Evolutionary conservation across 179 eudicot genomes (phyloP).

Genomic region (Corrigiola litoralis): DNA sequence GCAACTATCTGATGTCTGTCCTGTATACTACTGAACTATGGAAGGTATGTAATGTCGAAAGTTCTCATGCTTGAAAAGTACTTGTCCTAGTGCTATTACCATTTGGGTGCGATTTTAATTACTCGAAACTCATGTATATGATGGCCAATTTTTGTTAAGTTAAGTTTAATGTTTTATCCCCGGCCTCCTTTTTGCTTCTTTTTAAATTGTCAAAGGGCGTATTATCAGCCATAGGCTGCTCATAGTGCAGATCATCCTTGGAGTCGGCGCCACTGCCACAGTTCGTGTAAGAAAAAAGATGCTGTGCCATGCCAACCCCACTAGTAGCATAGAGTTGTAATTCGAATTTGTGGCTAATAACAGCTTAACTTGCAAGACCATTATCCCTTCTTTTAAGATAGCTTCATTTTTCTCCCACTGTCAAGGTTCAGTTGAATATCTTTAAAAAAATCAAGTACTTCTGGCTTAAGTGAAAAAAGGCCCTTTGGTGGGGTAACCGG

Average conservation of each 20-base stretch:
- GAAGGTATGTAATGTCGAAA: too few relatives aligned
- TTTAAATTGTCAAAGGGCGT: not conserved
- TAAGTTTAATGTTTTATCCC: too few relatives aligned
- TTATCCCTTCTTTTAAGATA: not conserved
- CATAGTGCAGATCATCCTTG: slow-evolving; percentile 17
- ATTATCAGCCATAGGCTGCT: not conserved
- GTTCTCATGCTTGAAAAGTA: too few relatives aligned
- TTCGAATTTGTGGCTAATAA: slow-evolving; percentile 9
- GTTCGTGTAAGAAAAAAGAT: slow-evolving; percentile 2
- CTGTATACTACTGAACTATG: too few relatives aligned
- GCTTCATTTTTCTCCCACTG: not conserved
- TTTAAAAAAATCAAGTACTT: not conserved
- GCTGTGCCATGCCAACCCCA: slow-evolving; percentile 14
- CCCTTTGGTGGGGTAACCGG: too few relatives aligned
- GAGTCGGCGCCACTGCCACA: slow-evolving; percentile 10
- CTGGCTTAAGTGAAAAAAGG: too few relatives aligned
- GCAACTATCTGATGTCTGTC: too few relatives aligned
- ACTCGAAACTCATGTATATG: too few relatives aligned
- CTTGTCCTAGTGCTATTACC: too few relatives aligned
- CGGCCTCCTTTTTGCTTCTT: too few relatives aligned
- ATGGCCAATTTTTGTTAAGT: too few relatives aligned
- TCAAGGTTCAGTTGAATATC: not conserved
- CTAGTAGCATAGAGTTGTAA: not conserved
- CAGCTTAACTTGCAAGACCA: not conserved
- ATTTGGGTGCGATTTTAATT: too few relatives aligned